Evolutionary conservation across 306 rosid species (phyloP).

Genomic region (Cucumis melo): DNA sequence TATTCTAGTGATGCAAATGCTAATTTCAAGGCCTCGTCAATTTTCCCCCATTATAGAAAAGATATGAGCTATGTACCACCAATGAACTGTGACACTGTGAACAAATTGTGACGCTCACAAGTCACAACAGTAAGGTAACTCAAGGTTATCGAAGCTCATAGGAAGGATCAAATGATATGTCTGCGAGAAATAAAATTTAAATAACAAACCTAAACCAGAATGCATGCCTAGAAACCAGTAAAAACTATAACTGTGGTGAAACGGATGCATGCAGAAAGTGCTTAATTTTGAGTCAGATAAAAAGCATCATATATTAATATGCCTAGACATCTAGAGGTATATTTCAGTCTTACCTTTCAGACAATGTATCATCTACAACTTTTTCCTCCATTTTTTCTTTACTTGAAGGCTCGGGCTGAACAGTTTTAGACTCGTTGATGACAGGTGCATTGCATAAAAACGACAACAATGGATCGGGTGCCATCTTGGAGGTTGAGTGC

Average conservation of each 20-base stretch:
- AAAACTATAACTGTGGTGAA: background rate
- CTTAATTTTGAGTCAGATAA: background rate
- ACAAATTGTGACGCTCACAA: background rate
- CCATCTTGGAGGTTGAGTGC: conserved; percentile 36
- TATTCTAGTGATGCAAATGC: background rate
- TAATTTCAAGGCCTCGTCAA: background rate
- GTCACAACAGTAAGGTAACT: background rate
- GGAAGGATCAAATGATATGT: background rate
- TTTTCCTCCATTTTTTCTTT: conserved; percentile 29
- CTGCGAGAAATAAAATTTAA: background rate
- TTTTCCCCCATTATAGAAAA: background rate
- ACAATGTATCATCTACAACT: conserved; percentile 13
- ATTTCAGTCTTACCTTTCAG: conserved; percentile 35
- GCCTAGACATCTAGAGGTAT: background rate
- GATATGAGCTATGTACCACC: background rate
- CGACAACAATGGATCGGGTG: conserved; percentile 39
- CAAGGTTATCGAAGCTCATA: background rate
- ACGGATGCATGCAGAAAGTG: background rate
- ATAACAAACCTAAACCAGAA: background rate
- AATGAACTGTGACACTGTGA: background rate
- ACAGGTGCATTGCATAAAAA: conserved; percentile 28
- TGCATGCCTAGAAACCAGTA: background rate
- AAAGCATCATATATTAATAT: background rate
- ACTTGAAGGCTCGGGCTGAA: conserved; percentile 29
- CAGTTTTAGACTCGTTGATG: conserved; percentile 10